These are phyloP conservation scores for Saprolegnia parasitica DNA, from an alignment of 352 stramenopile species.

Conservation along the genomic window DNA sequence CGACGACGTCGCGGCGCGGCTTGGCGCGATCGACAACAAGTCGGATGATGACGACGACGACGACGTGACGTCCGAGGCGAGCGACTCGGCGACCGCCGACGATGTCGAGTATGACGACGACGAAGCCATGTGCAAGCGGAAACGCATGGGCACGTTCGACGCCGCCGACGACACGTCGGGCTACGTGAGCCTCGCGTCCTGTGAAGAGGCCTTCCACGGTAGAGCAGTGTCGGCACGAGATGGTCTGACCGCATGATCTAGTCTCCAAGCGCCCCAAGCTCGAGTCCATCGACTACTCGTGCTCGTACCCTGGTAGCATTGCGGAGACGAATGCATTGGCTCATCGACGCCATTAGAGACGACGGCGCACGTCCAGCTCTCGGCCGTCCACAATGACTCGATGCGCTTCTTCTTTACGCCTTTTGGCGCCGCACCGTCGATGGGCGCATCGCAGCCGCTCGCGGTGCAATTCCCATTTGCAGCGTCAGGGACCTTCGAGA, in stretches of 20 bases:
- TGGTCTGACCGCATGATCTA: neutral
- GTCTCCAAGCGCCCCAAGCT: conserved; percentile 10
- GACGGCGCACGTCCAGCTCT: conserved; percentile 13
- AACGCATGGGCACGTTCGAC: neutral
- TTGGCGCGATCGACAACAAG: neutral
- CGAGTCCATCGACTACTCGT: conserved; percentile 11
- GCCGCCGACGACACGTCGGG: neutral
- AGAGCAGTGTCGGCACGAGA: neutral
- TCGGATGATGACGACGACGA: neutral
- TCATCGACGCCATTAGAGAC: neutral
- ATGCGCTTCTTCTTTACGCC: conserved; percentile 23
- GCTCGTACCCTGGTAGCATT: neutral
- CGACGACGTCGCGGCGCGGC: conserved; percentile 4
- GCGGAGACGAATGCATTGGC: neutral
- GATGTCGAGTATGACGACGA: neutral
- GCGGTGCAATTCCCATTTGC: neutral
- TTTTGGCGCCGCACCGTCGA: neutral
- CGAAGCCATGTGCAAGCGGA: conserved; percentile 8
- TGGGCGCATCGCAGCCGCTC: neutral
- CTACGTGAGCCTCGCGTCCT: neutral
- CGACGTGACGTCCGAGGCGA: neutral
- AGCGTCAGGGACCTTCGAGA: conserved; percentile 11
- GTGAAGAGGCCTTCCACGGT: conserved; percentile 12
- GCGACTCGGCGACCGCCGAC: neutral
- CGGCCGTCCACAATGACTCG: conserved; percentile 17